Percentiles rank a stretch among this genome's conserved stretches.
Conservation (phyloP, 1,139 yeast genomes). For the Taiozyma onychis region DNA sequence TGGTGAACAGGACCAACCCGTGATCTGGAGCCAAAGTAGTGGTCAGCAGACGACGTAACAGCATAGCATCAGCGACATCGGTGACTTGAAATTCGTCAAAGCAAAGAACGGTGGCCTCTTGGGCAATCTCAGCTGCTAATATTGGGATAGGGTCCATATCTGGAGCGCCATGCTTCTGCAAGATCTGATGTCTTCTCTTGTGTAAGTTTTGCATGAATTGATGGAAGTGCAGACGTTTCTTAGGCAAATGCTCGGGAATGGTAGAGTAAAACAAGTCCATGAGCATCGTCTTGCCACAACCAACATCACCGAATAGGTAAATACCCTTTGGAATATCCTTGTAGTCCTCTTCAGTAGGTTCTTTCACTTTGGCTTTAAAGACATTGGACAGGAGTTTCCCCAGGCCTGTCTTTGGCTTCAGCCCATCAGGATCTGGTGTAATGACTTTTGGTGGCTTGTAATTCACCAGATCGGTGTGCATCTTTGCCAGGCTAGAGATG, state of each 20-base stretch:
- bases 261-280: slow-evolving; percentile 92
- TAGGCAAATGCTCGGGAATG: slow-evolving; percentile 69
- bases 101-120: slow-evolving; percentile 71
- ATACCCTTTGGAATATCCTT: slow-evolving; percentile 64
- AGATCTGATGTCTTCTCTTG: slow-evolving; percentile 76
- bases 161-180: slow-evolving; percentile 47
- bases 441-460: slow-evolving; percentile 51
- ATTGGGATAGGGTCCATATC: slow-evolving; percentile 82
- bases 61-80: slow-evolving; percentile 98
- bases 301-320: slow-evolving; percentile 94
- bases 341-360: slow-evolving; percentile 12
- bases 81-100: slow-evolving; percentile 96
- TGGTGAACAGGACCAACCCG: slow-evolving; percentile 86
- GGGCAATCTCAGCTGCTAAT: slow-evolving; percentile 80
- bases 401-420: slow-evolving; percentile 44
- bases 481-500: slow-evolving; percentile 44
- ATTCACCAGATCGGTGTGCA: slow-evolving; percentile 41
- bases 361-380: slow-evolving; percentile 11
- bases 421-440: slow-evolving; percentile 13
- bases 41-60: slow-evolving; percentile 68
- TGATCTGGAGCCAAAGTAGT: slow-evolving; percentile 57
- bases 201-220: slow-evolving; percentile 95
- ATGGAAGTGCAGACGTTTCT: slow-evolving; percentile 85
- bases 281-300: slow-evolving; percentile 97
- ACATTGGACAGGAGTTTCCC: slow-evolving; percentile 31